Evolutionary conservation across 192 early-diverging fungal genomes (phyloP), one percentile per base, ranked within the genome.

Genomic region (Backusella parvicylindrica): DNA sequence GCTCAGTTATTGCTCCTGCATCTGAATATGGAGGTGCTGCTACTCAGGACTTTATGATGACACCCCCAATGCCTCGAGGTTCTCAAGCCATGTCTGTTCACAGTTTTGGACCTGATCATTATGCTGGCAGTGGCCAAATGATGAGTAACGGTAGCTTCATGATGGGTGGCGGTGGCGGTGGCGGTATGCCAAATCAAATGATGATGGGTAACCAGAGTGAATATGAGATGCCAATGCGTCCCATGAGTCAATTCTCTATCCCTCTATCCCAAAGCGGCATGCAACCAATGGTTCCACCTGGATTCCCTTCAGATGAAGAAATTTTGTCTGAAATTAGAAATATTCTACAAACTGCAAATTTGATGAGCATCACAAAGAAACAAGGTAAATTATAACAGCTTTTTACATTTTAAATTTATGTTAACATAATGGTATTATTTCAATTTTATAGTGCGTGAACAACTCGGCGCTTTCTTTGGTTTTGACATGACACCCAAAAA

Each of bases 331-430:
- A 91, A 74, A 91, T 95, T 40, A 86, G 86, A 70, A 91, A 92
- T 75, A 94, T 98, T 35, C 87, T 99, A 26, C 81, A 90, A 15
- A 93, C 92, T 0, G 95, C 95, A 9, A 93, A 99, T 75, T 81
- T 99, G 70, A 98, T 98, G 97, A 94, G 92, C n/a, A 92, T 99
- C 64, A 99, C 98, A 50, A 98, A 99, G 88, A 98, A 98, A 84
- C 93, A 95, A 87, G 89, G 86, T 88, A 87, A 67, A 28, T 60
- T 37, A 63, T 30, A 33, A 13, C 13, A 31, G 26, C 31, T 36
- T 15, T 83, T 73, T 83, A 86, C 74, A 80, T 89, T 81, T 2
- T 72, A 60, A 21, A 63, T 49, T 16, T 30, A 6, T 1, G n/a
- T 6, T 47, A 47, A 47, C 18, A n/a, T 47, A 16, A 47, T 47